A percentile compares a stretch with the other conserved stretches of the same genome.
Conservation (phyloP, 2,329 filamentous ascomycete genomes). For the Parastagonospora avenae region DNA sequence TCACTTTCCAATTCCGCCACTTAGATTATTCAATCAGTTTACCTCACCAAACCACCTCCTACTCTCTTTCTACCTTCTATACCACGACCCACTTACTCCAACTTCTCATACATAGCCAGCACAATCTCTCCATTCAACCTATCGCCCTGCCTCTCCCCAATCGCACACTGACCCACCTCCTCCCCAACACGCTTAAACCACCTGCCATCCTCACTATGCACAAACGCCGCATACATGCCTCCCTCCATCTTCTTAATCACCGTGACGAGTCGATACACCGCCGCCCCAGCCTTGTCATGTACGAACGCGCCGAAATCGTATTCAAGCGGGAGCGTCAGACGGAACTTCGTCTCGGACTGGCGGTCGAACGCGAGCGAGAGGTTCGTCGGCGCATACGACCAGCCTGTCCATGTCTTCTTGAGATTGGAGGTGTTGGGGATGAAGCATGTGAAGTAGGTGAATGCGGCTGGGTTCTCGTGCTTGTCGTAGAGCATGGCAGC, state of each 20-base stretch:
- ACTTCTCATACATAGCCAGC: constrained; percentile 6
- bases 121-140: constrained; percentile 1
- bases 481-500: not conserved
- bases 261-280: constrained; percentile 1
- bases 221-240: constrained; percentile 2
- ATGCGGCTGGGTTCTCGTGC: not conserved
- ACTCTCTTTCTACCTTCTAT: not conserved
- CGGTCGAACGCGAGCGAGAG: not conserved
- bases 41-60: no score
- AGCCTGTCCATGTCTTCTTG: not conserved
- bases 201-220: constrained; percentile 2
- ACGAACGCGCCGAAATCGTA: not conserved
- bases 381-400: not conserved
- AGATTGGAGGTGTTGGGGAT: not conserved
- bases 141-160: constrained; percentile 5
- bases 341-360: not conserved
- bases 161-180: not conserved
- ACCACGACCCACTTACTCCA: not conserved
- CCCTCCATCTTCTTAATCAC: constrained; percentile 6
- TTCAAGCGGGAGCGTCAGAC: constrained; percentile 1
- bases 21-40: no score
- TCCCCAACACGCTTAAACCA: not conserved
- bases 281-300: not conserved
- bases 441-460: not conserved
- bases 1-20: no score